Evolutionary conservation across 2,329 filamentous ascomycete species (phyloP).

Genomic region (Bipolaris gigantea): DNA sequence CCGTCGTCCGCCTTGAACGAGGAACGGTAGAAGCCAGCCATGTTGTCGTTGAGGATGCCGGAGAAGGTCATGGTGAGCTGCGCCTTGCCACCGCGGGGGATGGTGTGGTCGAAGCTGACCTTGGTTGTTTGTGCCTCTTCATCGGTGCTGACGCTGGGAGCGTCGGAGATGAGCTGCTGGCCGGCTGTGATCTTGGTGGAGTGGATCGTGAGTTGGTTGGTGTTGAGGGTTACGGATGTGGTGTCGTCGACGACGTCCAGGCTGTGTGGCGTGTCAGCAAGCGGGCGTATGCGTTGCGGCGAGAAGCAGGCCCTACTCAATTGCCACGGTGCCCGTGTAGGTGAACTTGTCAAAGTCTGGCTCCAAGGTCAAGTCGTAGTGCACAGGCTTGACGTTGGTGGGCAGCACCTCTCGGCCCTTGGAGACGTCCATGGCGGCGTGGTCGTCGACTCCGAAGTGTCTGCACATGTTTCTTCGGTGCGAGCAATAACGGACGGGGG

Average conservation of each 20-base stretch:
- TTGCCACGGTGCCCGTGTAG: constrained; percentile 80
- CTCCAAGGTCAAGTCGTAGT: constrained; percentile 91
- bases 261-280: constrained; percentile 44
- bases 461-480: constrained; percentile 76
- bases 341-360: constrained; percentile 86
- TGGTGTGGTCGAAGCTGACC: constrained; percentile 72
- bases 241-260: constrained; percentile 84
- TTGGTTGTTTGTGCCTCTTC: constrained; percentile 79
- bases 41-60: constrained; percentile 84
- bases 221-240: constrained; percentile 83
- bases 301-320: constrained; percentile 61
- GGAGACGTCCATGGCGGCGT: constrained; percentile 61
- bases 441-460: constrained; percentile 58
- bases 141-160: constrained; percentile 71
- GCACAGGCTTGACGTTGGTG: constrained; percentile 84
- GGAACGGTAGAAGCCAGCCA: constrained; percentile 96
- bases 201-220: constrained; percentile 82
- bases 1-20: constrained; percentile 86
- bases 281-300: neutral
- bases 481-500: constrained; percentile 64
- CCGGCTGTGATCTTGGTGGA: constrained; percentile 67
- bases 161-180: constrained; percentile 61
- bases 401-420: constrained; percentile 82
- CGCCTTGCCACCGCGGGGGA: constrained; percentile 76
- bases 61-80: constrained; percentile 77